These are phyloP conservation scores for Exophiala calicioides DNA, from an alignment of 2,329 filamentous ascomycete species.

Conservation along the genomic window DNA sequence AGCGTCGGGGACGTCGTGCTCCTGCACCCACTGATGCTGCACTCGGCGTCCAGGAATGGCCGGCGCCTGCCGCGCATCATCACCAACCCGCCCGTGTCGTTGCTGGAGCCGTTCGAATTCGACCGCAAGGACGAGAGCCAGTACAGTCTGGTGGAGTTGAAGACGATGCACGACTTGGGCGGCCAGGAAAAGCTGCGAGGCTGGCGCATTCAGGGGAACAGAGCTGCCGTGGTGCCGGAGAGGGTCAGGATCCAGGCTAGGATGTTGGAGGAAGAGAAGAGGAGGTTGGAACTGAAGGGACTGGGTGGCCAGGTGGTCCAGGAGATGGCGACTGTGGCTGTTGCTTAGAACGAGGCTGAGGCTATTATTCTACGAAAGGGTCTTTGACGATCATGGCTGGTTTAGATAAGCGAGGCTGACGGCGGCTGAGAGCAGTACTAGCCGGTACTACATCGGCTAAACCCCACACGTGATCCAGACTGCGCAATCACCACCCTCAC, in stretches of 20 bases:
- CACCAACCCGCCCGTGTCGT: slow-evolving; percentile 56
- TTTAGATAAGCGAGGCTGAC: too few relatives aligned
- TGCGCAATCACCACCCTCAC: too few relatives aligned
- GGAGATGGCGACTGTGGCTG: too few relatives aligned
- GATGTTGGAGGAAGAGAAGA: slow-evolving; percentile 48
- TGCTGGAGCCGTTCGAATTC: slow-evolving; percentile 55
- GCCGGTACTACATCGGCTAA: too few relatives aligned
- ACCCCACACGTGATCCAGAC: too few relatives aligned
- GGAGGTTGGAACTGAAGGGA: too few relatives aligned
- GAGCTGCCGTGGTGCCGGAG: slow-evolving; percentile 50
- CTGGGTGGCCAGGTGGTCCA: too few relatives aligned
- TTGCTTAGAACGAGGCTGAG: too few relatives aligned
- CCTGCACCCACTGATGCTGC: slow-evolving; percentile 58
- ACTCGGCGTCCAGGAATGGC: slow-evolving; percentile 54
- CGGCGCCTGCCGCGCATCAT: slow-evolving; percentile 53
- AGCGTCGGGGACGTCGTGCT: slow-evolving; percentile 56
- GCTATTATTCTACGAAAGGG: too few relatives aligned
- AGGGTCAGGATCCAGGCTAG: slow-evolving; percentile 46
- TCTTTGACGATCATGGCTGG: too few relatives aligned
- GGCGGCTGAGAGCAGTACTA: too few relatives aligned
- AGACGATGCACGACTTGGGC: slow-evolving; percentile 53
- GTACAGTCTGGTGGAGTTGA: slow-evolving; percentile 56
- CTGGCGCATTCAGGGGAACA: slow-evolving; percentile 51
- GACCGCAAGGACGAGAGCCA: slow-evolving; percentile 46
- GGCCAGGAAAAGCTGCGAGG: slow-evolving; percentile 47